Evolutionary conservation across 208 protist genomes (phyloP).

Genomic region (Blechomonas ayalai): DNA sequence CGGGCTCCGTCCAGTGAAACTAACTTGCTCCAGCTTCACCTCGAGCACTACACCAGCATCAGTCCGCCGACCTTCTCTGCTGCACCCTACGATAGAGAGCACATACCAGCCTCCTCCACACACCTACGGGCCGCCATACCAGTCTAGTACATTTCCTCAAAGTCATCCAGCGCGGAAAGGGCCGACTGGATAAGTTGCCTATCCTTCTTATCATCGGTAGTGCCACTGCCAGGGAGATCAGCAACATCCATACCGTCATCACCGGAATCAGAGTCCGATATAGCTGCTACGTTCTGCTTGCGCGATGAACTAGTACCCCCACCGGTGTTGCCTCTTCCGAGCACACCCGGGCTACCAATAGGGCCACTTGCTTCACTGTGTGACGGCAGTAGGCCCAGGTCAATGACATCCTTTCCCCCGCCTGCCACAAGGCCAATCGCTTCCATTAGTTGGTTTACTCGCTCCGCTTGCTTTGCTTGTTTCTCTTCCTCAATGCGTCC

Average conservation of each 20-base stretch:
- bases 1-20: no score
- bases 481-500: slow-evolving; percentile 36
- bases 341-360: no score
- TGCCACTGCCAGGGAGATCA: slow-evolving; percentile 3
- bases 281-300: no score
- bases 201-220: slow-evolving; percentile 27
- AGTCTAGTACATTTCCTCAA: slow-evolving; percentile 62
- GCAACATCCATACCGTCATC: slow-evolving; percentile 4
- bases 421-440: slow-evolving; percentile 33
- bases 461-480: slow-evolving; percentile 24
- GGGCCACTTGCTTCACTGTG: no score
- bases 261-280: slow-evolving; percentile 8
- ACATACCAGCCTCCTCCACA: no score
- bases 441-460: slow-evolving; percentile 42
- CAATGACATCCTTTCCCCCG: no score
- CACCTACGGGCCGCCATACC: no score
- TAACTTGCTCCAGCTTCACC: no score
- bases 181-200: slow-evolving; percentile 58
- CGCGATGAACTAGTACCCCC: background rate
- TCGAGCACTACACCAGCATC: no score
- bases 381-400: no score
- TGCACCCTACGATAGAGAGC: no score
- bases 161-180: slow-evolving; percentile 77
- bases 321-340: background rate
- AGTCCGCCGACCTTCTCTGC: no score